These are phyloP conservation scores for Castanea mollissima DNA, from an alignment of 306 rosid genomes.

Conservation along the genomic window DNA sequence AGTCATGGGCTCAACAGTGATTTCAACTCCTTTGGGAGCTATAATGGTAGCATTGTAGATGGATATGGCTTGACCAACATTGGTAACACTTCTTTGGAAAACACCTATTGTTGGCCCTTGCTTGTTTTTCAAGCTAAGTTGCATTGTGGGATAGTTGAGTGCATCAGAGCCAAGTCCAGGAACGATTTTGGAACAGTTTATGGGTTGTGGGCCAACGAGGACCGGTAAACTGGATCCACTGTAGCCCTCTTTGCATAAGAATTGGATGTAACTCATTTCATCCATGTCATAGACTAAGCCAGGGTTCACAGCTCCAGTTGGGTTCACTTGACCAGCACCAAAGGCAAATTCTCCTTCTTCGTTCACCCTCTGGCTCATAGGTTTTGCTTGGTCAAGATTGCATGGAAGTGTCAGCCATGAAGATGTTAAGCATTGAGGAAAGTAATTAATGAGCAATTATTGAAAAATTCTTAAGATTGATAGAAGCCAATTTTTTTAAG, in stretches of 20 bases:
- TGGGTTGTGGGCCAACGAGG: conserved; percentile 45
- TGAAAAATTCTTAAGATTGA: not conserved
- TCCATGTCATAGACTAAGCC: conserved; percentile 78
- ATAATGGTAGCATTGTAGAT: conserved; percentile 52
- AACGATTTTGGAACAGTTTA: conserved; percentile 63
- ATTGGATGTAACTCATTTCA: conserved; percentile 57
- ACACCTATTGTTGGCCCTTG: conserved; percentile 32
- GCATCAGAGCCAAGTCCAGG: conserved; percentile 70
- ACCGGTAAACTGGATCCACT: conserved; percentile 39
- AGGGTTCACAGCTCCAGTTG: conserved; percentile 57
- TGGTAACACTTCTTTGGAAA: conserved; percentile 67
- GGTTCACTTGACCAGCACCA: conserved; percentile 81
- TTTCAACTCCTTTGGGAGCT: conserved; percentile 61
- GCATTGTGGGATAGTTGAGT: conserved; percentile 78
- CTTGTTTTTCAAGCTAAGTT: conserved; percentile 40
- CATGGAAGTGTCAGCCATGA: conserved; percentile 14
- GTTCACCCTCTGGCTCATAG: conserved; percentile 55
- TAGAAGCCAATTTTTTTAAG: not conserved
- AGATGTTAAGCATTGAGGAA: conserved; percentile 6
- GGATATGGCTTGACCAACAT: conserved; percentile 59
- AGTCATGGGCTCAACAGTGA: conserved; percentile 48
- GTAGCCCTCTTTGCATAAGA: conserved; percentile 81
- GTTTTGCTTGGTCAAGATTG: conserved; percentile 53
- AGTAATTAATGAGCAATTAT: not conserved
- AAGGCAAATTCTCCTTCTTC: conserved; percentile 69